Conservation (phyloP, 129 eudicot genomes). For the Gnaphalium uliginosum region DNA sequence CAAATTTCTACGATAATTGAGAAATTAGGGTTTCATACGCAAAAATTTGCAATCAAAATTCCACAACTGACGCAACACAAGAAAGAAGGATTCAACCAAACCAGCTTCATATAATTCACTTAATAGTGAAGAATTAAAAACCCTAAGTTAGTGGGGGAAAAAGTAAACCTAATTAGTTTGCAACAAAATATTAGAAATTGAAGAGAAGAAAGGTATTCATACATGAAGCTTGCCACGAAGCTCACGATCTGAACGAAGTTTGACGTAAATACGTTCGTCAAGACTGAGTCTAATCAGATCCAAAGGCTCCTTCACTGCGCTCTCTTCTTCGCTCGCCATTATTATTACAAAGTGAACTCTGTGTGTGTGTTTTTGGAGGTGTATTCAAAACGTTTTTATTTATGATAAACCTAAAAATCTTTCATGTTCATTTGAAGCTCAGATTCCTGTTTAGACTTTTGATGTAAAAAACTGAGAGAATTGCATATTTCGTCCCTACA, state of each 20-base stretch:
- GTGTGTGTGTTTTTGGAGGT: background rate
- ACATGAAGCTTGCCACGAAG: slow-evolving; percentile 99
- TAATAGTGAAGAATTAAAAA: background rate
- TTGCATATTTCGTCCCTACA: no score
- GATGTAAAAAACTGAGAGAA: no score
- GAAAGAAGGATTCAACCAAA: background rate
- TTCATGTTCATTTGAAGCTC: background rate
- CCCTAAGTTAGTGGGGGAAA: slow-evolving; percentile 21
- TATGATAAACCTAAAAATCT: slow-evolving; percentile 16
- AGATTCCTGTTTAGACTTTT: no score
- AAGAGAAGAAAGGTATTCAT: slow-evolving; percentile 7
- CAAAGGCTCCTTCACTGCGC: slow-evolving; percentile 95
- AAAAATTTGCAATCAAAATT: background rate
- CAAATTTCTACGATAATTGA: background rate
- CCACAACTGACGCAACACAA: background rate
- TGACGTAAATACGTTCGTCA: slow-evolving; percentile 96
- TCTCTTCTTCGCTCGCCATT: slow-evolving; percentile 91
- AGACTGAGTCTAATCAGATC: slow-evolving; percentile 96
- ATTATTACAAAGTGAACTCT: background rate
- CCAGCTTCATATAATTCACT: background rate
- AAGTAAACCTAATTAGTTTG: background rate
- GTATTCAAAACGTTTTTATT: background rate
- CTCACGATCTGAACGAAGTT: slow-evolving; percentile 97
- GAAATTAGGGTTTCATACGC: slow-evolving; percentile 19
- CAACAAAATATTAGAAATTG: background rate